Evolutionary conservation across 768 basidiomycete species (phyloP).

Genomic region (Glaciozyma martinii): DNA sequence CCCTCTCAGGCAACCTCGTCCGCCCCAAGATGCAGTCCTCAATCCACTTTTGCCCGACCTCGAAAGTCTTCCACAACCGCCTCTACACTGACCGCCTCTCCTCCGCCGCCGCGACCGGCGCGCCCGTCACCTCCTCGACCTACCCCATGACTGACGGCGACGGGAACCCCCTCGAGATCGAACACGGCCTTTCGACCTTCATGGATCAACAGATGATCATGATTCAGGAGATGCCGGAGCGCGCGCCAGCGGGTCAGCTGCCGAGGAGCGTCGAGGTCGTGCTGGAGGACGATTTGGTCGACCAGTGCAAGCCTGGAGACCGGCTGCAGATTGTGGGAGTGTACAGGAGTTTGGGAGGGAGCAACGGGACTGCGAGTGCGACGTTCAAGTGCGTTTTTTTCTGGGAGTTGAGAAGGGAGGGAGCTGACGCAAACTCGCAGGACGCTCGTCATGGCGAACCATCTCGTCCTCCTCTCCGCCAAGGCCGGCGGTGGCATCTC

Average conservation of each 20-base stretch:
- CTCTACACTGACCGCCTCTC: slow-evolving; percentile 79
- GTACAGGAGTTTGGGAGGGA: slow-evolving; percentile 83
- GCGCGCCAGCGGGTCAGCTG: slow-evolving; percentile 92
- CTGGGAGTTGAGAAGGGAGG: not conserved
- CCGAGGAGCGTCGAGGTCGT: slow-evolving; percentile 94
- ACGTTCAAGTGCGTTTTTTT: slow-evolving; percentile 72
- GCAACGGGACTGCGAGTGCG: slow-evolving; percentile 51
- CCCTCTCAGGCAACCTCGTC: slow-evolving; percentile 62
- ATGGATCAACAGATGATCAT: slow-evolving; percentile 93
- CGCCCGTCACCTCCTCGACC: slow-evolving; percentile 73
- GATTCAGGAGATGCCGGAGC: slow-evolving; percentile 99
- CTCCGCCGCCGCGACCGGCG: slow-evolving; percentile 68
- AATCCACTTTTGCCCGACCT: slow-evolving; percentile 88
- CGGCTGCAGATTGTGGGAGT: slow-evolving; percentile 92
- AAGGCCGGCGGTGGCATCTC: slow-evolving; percentile 93
- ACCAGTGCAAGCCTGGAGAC: slow-evolving; percentile 95
- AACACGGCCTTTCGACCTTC: slow-evolving; percentile 85
- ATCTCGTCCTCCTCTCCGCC: slow-evolving; percentile 85
- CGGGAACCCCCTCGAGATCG: slow-evolving; percentile 74
- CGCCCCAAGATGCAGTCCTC: slow-evolving; percentile 98
- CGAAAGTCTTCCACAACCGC: slow-evolving; percentile 69
- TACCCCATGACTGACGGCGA: slow-evolving; percentile 89
- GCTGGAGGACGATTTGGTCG: slow-evolving; percentile 90
- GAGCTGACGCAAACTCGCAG: slow-evolving; percentile 43
- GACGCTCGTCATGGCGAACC: slow-evolving; percentile 87